Evolutionary conservation across 306 rosid species (phyloP), one percentile per base, ranked within the genome.

Genomic region (Vicia faba): DNA sequence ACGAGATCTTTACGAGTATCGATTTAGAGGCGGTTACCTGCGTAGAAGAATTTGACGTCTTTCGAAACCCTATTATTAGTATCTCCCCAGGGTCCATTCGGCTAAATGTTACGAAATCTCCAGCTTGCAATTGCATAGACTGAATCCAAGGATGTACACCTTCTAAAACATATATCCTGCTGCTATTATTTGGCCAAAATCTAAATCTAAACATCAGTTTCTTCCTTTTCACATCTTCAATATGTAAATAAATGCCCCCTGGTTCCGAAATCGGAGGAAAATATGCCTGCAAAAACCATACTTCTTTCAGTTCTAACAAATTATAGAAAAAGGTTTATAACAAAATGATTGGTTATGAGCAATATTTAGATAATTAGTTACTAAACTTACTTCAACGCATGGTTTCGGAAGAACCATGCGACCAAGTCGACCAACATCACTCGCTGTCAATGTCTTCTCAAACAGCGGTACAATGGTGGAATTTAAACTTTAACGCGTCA

Each of bases 111-210:
- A 93, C 98, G 16, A 91, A 86, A 81, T 93, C 98, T 80, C 98
- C 98, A 64, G 96, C 97, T 78, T 89, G 97, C 85, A 93, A 83
- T 85, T 89, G 97, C 98, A 86, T 89, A 50, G 98, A 93, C 79
- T 86, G 91, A 69, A 93, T 89, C 85, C 97, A 93, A 39, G 97
- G 93, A 6, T 88, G 84, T 35, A 93, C 97, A 29, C 98, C 98
- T 82, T 93, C 98, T 78, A 93, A 84, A 74, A 93, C 91, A 61
- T 93, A 93, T 91, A 93, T 89, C 79, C 97, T 89, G 84, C 96
- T 89, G 80, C 86, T 88, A 75, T 93, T 93, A 74, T 90, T 93
- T 11, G 98, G 96, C 97, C 97, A 93, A 82, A 84, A 93, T 80
- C 96, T 86, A 83, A 89, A 89, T 70, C 86, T 96, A 75, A 93